phyloP scores from a whole-genome alignment of 2,329 filamentous ascomycete species.

The Hypoxylon sp. region DNA sequence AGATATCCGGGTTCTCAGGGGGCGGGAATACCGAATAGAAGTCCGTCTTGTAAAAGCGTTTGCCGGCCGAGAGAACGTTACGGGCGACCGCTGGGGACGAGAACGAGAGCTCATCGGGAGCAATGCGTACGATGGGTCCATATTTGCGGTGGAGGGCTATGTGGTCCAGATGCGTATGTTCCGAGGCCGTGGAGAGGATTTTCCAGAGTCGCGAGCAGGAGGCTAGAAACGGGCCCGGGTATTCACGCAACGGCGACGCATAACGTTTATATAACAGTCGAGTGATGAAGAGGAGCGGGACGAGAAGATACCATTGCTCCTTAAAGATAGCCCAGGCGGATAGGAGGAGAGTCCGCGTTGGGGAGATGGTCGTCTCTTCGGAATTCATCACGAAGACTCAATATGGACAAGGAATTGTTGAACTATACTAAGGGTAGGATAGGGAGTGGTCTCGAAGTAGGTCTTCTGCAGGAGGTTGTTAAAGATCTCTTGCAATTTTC shows the following conservation, averaged over 20 bases:
- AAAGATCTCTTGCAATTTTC: conserved; percentile 27
- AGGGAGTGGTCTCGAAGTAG: conserved; percentile 4
- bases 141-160: conserved; percentile 60
- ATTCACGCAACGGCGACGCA: conserved; percentile 49
- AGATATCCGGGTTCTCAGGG: conserved; percentile 69
- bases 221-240: conserved; percentile 50
- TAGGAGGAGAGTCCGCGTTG: conserved; percentile 48
- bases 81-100: conserved; percentile 61
- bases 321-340: conserved; percentile 51
- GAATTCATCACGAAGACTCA: conserved; percentile 34
- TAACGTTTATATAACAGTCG: conserved; percentile 53
- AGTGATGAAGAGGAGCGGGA: conserved; percentile 48
- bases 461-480: conserved; percentile 23
- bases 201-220: conserved; percentile 58
- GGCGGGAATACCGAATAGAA: conserved; percentile 68
- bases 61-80: conserved; percentile 61
- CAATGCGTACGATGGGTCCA: conserved; percentile 63
- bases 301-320: conserved; percentile 50
- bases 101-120: conserved; percentile 62
- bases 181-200: conserved; percentile 54
- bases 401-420: conserved; percentile 14
- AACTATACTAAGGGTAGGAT: conserved; percentile 7
- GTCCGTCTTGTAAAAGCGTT: conserved; percentile 65
- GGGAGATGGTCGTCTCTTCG: conserved; percentile 48
- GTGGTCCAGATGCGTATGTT: conserved; percentile 59